Base-by-base conservation (phyloP, 1,139 yeast species). In the Suhomyces coccinellae region DNA sequence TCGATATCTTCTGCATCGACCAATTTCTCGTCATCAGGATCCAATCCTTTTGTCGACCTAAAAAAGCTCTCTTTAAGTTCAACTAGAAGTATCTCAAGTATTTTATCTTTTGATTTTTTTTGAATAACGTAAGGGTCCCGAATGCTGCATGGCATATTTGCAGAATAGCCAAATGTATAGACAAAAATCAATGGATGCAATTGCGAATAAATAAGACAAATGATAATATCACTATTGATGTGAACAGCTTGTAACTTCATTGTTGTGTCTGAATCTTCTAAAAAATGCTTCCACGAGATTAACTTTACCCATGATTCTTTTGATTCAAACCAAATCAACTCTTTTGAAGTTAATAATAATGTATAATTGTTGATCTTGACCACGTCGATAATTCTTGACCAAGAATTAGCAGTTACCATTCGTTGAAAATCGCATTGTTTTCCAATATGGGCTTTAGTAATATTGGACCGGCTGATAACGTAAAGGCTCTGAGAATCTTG, bases 211-310 rank as follows among this genome's bases (percentile, higher is more conserved):
- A 79, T 46, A 13, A 70, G 47, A 22, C 79, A 73, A 28, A 64
- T 47, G 41, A 61, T 67, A 4, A 55, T 57, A 13, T 57, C 58
- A 37, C 63, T 33, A 12, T 53, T 55, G 6, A 51, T 40, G 24
- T 51, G 46, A 14, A 53, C 48, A 1, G 75, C 63, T 1, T 66
- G 50, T 37, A 86, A 50, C 47, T 64, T 68, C 48, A 83, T 54
- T 0, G 90, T 75, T 1, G 80, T 77, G 53, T 88, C 96, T 0
- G 59, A 48, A 10, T 77, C 73, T 37, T 75, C 73, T 37, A 85
- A 63, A 49, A 68, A 77, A 61, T 88, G 96, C 48, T 83, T 84
- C 89, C 91, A 85, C 0, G 90, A 77, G 3, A 87, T 55, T 8
- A 80, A 49, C 47, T 85, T 69, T 33, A 63, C 63, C 3, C 69